Evolutionary conservation across 495 filamentous ascomycete species (phyloP), one percentile per base, ranked within the genome.

Genomic region (Penicillium mononematosum): DNA sequence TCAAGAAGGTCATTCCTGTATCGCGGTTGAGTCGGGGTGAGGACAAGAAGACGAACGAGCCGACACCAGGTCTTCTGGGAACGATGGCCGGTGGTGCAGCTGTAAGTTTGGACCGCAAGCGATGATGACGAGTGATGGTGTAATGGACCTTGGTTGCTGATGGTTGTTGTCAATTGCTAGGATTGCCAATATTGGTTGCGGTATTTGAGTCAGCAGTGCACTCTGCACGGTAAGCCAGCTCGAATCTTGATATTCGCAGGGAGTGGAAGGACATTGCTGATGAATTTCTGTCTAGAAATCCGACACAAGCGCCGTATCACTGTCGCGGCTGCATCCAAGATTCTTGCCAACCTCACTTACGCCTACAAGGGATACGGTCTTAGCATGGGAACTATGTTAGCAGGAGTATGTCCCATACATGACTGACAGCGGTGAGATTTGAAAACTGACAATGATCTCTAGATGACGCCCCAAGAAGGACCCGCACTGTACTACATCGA

Each of bases 151-250:
- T 39, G 44, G 49, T 53, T 53, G 43, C 50, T 66, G 59, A 65
- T 56, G 32, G n/a, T 27, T 56, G 50, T 45, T 46, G 27, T n/a
- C 34, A 43, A 47, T 44, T 53, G 48, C 39, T 69, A 89, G 86
- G 94, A 98, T 78, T 98, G 94, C 78, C 94, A 98, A 85, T 98
- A 96, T 81, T 98, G 94, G 94, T 87, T 98, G 62, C 90, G 90
- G 68, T 98, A 96, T 82, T 82, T 98, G 61, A 94, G 94, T 58
- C 95, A 98, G 87, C 91, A 98, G 80, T 98, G 94, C 78, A 93
- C 94, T 49, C 88, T 98, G 58, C 94, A 98, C 76, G 94, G 76
- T 73, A 67, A 55, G 73, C 64, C 20, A 45, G 5, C 17, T 47
- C 7, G 11, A 22, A 8, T 20, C 3, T 43, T 9, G 44, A 25